A percentile compares a stretch with the other conserved stretches of the same genome.
phyloP scores from a whole-genome alignment of 2,329 filamentous ascomycete genomes.

The Clarireedia sp. region DNA sequence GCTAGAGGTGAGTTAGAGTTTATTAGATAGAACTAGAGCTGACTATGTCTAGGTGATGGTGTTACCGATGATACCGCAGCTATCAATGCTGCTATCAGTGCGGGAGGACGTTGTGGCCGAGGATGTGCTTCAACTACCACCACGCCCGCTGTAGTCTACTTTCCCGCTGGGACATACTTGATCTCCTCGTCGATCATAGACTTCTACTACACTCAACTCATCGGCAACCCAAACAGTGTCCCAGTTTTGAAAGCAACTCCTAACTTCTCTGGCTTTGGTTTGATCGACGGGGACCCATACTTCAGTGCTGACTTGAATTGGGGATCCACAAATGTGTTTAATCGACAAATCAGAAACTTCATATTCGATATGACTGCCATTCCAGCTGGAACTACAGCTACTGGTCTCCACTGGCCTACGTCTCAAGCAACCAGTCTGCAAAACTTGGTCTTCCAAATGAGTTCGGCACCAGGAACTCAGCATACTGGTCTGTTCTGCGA shows the following conservation, averaged over 20 bases:
- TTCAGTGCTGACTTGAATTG: conserved; percentile 62
- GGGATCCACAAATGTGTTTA: conserved; percentile 65
- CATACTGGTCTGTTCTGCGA: conserved; percentile 49
- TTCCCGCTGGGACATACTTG: conserved; percentile 23
- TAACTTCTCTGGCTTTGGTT: conserved; percentile 71
- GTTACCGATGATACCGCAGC: conserved; percentile 55
- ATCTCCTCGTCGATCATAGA: conserved; percentile 19
- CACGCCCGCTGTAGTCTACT: conserved; percentile 33
- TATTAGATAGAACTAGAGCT: conserved; percentile 47
- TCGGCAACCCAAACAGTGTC: conserved; percentile 31
- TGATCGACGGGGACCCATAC: conserved; percentile 84
- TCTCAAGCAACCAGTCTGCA: conserved; percentile 51
- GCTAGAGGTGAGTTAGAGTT: conserved; percentile 10
- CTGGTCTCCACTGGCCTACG: conserved; percentile 46
- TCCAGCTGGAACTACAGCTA: conserved; percentile 24
- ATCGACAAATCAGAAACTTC: conserved; percentile 56
- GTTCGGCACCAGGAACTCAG: conserved; percentile 34
- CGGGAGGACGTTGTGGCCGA: conserved; percentile 24
- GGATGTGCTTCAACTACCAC: conserved; percentile 38
- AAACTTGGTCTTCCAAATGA: conserved; percentile 53
- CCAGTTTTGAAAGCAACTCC: conserved; percentile 67
- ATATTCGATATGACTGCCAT: conserved; percentile 47
- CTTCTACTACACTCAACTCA: conserved; percentile 21
- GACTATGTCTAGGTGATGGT: conserved; percentile 52
- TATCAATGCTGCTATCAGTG: conserved; percentile 69